Conservation (phyloP, 768 basidiomycete genomes). For the Russula foetens region DNA sequence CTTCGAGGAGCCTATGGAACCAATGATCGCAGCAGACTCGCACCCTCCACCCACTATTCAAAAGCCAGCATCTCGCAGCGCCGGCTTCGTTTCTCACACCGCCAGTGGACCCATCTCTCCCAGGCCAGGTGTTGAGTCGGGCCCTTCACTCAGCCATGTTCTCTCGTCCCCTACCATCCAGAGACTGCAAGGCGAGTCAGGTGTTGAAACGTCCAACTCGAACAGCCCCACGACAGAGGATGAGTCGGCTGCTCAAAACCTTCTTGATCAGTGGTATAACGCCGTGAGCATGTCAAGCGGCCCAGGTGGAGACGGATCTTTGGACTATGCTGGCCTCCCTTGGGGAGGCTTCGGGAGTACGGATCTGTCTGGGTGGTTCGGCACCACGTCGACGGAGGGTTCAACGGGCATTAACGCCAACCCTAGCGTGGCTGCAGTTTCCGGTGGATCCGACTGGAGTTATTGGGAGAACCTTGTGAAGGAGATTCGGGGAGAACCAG, state of each 20-base stretch:
- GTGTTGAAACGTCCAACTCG: conserved; percentile 53
- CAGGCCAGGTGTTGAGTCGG: conserved; percentile 20
- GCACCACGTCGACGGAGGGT: conserved; percentile 1
- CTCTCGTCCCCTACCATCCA: conserved; percentile 50
- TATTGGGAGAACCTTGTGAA: conserved; percentile 22
- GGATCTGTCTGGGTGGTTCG: conserved; percentile 20
- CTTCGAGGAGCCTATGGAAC: conserved; percentile 13
- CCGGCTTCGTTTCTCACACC: conserved; percentile 7
- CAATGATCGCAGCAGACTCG: background rate
- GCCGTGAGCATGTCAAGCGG: conserved; percentile 49
- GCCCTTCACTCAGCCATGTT: conserved; percentile 29
- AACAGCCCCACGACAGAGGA: conserved; percentile 63
- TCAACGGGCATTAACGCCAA: background rate
- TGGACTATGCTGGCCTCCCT: conserved; percentile 19
- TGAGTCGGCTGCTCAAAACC: conserved; percentile 65
- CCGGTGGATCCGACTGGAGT: conserved; percentile 18
- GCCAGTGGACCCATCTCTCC: conserved; percentile 17
- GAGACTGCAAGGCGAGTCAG: conserved; percentile 46
- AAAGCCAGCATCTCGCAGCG: conserved; percentile 24
- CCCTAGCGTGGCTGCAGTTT: background rate
- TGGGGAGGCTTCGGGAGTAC: conserved; percentile 21
- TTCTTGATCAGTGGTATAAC: conserved; percentile 81
- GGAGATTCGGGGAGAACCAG: conserved; percentile 19
- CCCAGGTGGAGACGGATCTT: conserved; percentile 31
- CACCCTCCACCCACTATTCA: conserved; percentile 10